Evolutionary conservation across 2,329 filamentous ascomycete species (phyloP), one percentile per base, ranked within the genome.

Genomic region (Aspergillus spinulosporus): DNA sequence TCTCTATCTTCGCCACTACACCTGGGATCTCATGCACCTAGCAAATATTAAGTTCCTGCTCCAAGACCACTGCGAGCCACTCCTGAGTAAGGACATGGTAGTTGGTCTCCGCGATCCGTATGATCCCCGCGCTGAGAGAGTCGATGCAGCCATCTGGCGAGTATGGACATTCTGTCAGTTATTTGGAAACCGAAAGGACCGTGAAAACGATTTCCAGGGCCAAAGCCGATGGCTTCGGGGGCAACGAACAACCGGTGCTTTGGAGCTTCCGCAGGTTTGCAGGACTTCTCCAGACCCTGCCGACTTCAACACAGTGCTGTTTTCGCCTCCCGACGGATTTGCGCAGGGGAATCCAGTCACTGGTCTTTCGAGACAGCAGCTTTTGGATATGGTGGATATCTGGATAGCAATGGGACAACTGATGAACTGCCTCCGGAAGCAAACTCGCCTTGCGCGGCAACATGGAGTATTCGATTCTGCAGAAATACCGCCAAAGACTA

Each of bases 141-240:
- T 58, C 9, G 56, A 58, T 12, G 39, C 48, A 4, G 56, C 56
- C 14, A 48, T 55, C 46, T 58, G 52, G 52, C 51, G 56, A 8
- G 43, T 58, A 14, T 58, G 56, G 56, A 58, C 52, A 9, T 58
- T 58, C 43, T 58, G 56, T 31, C 48, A 45, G 28, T 44, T 58
- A 1, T 55, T 58, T 31, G 56, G 56, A 9, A 52, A 48, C 28
- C 40, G 49, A 42, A 55, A 53, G n/a, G 56, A 43, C 15, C 47
- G 52, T 11, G 56, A 58, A 15, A 26, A 37, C 11, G 56, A 58
- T 11, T 34, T 48, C 2, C 34, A 47, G 28, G 51, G 56, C n/a
- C 56, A 58, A 12, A 43, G 40, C 11, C 36, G 43, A 28, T 58
- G 56, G 56, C 56, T 58, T 5, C 47, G 51, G 1, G 48, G 54